A percentile compares a stretch with the other conserved stretches of the same genome.
phyloP scores from a whole-genome alignment of 257 asterid species.

The Ehretia macrophylla region DNA sequence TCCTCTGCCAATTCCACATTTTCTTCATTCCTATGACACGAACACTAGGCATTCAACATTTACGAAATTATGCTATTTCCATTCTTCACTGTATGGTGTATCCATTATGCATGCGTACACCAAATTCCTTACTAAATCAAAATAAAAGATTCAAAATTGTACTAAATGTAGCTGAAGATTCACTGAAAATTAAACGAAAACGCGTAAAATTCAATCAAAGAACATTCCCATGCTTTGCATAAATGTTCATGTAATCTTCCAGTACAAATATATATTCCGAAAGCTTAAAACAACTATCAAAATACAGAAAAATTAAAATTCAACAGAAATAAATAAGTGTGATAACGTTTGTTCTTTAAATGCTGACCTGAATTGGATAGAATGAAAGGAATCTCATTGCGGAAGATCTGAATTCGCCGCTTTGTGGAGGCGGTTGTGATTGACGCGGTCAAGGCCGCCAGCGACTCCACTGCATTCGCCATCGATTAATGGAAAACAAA shows the following conservation, averaged over 20 bases:
- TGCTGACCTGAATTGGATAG: conserved; percentile 44
- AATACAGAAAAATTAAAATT: neutral
- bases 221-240: neutral
- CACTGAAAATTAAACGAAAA: neutral
- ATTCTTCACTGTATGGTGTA: neutral
- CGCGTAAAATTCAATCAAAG: neutral
- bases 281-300: too few relatives aligned
- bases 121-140: neutral
- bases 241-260: neutral
- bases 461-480: conserved; percentile 48
- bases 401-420: conserved; percentile 71
- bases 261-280: neutral
- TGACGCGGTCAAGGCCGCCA: conserved; percentile 45
- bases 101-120: neutral
- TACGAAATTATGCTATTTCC: neutral
- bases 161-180: neutral
- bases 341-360: conserved; percentile 3
- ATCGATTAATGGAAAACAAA: neutral
- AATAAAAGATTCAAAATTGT: neutral
- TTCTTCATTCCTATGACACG: too few relatives aligned
- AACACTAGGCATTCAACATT: too few relatives aligned
- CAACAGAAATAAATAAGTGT: neutral
- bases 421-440: conserved; percentile 60
- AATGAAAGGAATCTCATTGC: conserved; percentile 64
- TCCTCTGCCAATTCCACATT: too few relatives aligned